phyloP scores from a whole-genome alignment of 208 protist genomes.

The Trypanosoma vivax region DNA sequence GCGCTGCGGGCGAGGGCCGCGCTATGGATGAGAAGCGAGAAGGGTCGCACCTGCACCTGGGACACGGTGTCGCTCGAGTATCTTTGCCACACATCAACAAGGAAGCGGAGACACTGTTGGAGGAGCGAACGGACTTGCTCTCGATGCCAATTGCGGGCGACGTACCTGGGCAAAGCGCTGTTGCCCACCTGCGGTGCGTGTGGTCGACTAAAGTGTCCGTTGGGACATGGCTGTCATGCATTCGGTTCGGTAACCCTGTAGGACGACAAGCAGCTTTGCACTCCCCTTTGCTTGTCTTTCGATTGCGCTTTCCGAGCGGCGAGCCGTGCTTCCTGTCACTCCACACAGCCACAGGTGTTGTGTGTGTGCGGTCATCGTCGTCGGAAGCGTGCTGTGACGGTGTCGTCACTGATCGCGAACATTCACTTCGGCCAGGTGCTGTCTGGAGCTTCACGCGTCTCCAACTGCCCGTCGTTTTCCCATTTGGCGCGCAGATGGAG shows the following conservation, averaged over 20 bases:
- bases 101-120: background rate
- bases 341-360: background rate
- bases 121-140: background rate
- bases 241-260: background rate
- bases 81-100: background rate
- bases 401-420: too few relatives aligned
- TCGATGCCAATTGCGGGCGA: conserved; percentile 9
- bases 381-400: background rate
- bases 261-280: background rate
- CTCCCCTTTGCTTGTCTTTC: conserved; percentile 9
- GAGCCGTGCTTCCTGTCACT: conserved; percentile 1
- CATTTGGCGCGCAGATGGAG: conserved; percentile 9
- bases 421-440: background rate
- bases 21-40: too few relatives aligned
- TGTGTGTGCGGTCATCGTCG: background rate
- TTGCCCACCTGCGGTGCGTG: conserved; percentile 6
- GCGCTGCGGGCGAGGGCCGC: too few relatives aligned
- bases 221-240: conserved; percentile 11
- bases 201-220: conserved; percentile 4
- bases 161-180: background rate
- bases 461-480: conserved; percentile 11
- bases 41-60: background rate
- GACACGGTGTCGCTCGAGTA: background rate
- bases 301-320: conserved; percentile 9
- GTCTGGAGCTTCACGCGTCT: conserved; percentile 14